Conservation (phyloP, 2,329 filamentous ascomycete species). For the Colletotrichum viniferum region DNA sequence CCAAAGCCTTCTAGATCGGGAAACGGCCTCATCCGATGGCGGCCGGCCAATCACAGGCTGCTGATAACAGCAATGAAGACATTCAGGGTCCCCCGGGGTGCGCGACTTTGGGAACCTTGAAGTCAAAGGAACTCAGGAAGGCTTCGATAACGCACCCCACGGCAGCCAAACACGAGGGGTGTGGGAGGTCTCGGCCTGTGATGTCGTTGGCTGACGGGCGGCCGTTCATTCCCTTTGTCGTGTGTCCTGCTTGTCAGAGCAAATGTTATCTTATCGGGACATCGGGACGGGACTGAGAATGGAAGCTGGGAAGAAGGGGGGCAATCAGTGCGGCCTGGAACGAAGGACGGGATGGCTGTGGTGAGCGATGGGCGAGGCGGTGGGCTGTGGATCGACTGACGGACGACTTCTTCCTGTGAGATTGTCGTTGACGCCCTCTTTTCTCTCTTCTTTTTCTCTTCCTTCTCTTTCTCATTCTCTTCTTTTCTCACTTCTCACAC, state of each 20-base stretch:
- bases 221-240: background rate
- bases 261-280: constrained; percentile 12
- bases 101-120: background rate
- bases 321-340: background rate
- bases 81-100: constrained; percentile 13
- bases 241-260: background rate
- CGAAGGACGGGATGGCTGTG: background rate
- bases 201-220: background rate
- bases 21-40: constrained; percentile 13
- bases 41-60: background rate
- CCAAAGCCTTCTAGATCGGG: constrained; percentile 2
- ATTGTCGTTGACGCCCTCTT: background rate
- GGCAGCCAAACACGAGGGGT: background rate
- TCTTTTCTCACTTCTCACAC: background rate
- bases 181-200: background rate
- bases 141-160: constrained; percentile 14
- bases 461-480: background rate
- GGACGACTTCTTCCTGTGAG: background rate
- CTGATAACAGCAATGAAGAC: constrained; percentile 17
- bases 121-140: background rate
- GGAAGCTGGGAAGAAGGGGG: background rate
- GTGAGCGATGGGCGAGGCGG: background rate
- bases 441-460: background rate
- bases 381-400: constrained; percentile 10
- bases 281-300: background rate